Evolutionary conservation across 2,329 filamentous ascomycete species (phyloP), one percentile per base, ranked within the genome.

Genomic region (Ceratocystis huliohia): DNA sequence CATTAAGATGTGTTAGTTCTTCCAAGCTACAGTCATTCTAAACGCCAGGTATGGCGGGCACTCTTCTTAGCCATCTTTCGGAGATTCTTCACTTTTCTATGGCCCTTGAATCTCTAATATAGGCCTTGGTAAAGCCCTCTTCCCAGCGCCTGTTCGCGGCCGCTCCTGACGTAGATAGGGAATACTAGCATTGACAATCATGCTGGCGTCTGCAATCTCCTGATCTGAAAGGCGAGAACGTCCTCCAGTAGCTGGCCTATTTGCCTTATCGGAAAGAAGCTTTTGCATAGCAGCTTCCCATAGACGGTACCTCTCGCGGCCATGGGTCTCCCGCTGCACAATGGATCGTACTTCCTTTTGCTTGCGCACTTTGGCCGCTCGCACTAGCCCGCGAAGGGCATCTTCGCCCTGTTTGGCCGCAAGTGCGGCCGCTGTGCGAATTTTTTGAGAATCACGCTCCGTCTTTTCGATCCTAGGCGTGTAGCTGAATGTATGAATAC

Each of bases 281-380:
- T 81, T 79, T 63, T 79, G 78, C 83, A 87, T 86, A 0, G 82
- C 80, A 13, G 76, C 73, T 73, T 87, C 84, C 84, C 84, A 87
- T 3, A 84, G 74, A 5, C 81, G 75, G 70, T 86, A 83, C 17
- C 84, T 78, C 68, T 82, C 77, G 70, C 81, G 82, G 57, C 80
- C 81, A 22, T 79, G 75, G 1, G 75, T 72, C 70, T 84, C 79
- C 65, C 78, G 78, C 69, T 82, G 78, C 1, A 84, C 83, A 1
- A 81, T 74, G 1, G 79, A 77, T 70, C 82, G 84, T 56, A 85
- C 80, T 71, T 86, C 84, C 72, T 86, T 86, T 70, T 86, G 83
- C 70, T 83, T 84, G 63, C 84, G 82, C 70, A 84, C 81, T 73
- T 87, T 87, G 66, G 82, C 83, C 20, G 84, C 83, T 25, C 83